Percentiles rank a stretch among this genome's conserved stretches.
phyloP scores from a whole-genome alignment of 2,329 filamentous ascomycete species.

The Cercospora sp. region DNA sequence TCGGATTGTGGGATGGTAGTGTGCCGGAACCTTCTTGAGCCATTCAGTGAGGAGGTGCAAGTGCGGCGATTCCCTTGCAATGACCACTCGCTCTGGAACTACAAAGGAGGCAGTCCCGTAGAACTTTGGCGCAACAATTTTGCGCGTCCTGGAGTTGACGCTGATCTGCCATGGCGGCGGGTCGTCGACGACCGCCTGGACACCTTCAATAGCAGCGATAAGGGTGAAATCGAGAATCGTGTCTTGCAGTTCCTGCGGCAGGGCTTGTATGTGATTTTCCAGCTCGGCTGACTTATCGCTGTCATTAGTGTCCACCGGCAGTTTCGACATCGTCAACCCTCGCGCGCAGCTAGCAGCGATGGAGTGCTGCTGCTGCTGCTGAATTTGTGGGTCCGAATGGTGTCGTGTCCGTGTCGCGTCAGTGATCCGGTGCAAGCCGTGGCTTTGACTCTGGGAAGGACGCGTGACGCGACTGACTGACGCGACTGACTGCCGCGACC shows the following conservation, averaged over 20 bases:
- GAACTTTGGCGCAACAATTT: background rate
- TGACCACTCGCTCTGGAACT: background rate
- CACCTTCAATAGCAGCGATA: background rate
- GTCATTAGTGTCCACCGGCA: too few relatives aligned
- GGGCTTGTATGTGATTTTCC: background rate
- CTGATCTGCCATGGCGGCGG: background rate
- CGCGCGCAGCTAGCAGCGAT: too few relatives aligned
- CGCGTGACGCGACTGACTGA: too few relatives aligned
- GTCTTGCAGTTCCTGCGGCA: background rate
- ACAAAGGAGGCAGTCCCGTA: background rate
- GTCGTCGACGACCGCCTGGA: too few relatives aligned
- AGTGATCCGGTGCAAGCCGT: too few relatives aligned
- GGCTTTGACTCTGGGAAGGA: too few relatives aligned
- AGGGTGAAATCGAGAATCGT: background rate
- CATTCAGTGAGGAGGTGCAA: background rate
- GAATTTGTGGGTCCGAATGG: too few relatives aligned
- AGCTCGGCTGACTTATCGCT: background rate
- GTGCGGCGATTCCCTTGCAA: background rate
- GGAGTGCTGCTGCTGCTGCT: too few relatives aligned
- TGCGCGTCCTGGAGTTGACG: background rate
- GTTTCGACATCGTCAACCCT: too few relatives aligned
- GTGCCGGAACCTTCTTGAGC: background rate
- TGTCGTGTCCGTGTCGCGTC: too few relatives aligned
- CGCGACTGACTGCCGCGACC: too few relatives aligned
- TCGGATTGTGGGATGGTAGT: too few relatives aligned